These are phyloP conservation scores for Fusarium heterosporum DNA, from an alignment of 2,329 filamentous ascomycete genomes.

Conservation along the genomic window DNA sequence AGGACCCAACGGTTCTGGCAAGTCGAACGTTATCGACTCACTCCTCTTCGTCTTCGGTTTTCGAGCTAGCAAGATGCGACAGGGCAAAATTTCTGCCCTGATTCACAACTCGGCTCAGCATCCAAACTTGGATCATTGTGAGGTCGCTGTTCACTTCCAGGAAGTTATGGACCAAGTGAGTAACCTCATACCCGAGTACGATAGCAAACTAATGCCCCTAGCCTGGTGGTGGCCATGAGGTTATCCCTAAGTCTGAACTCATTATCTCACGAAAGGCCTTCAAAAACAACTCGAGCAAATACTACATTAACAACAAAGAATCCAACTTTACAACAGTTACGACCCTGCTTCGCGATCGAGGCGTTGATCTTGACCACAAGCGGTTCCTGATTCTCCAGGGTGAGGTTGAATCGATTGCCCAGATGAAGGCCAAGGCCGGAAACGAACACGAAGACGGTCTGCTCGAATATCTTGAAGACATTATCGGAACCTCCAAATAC, in stretches of 20 bases:
- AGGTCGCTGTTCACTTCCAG: conserved; percentile 96
- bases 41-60: conserved; percentile 99
- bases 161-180: conserved; percentile 87
- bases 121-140: conserved; percentile 88
- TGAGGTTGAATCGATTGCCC: conserved; percentile 97
- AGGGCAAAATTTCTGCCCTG: conserved; percentile 96
- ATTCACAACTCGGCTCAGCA: conserved; percentile 96
- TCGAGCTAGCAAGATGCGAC: conserved; percentile 98
- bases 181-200: not conserved
- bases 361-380: conserved; percentile 97
- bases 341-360: conserved; percentile 84
- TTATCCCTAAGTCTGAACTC: conserved; percentile 85
- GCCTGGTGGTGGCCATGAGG: conserved; percentile 78
- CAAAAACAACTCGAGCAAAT: conserved; percentile 98
- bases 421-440: conserved; percentile 97
- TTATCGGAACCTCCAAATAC: conserved; percentile 98
- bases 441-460: conserved; percentile 97
- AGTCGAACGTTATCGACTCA: conserved; percentile 99
- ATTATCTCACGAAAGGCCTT: conserved; percentile 93
- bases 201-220: conserved; percentile 51
- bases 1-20: conserved; percentile 96
- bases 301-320: conserved; percentile 91
- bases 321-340: conserved; percentile 95
- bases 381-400: conserved; percentile 97
- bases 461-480: conserved; percentile 96